Evolutionary conservation across 805 yeast genomes (phyloP).

Genomic region (Saccharomycopsis malanga): DNA sequence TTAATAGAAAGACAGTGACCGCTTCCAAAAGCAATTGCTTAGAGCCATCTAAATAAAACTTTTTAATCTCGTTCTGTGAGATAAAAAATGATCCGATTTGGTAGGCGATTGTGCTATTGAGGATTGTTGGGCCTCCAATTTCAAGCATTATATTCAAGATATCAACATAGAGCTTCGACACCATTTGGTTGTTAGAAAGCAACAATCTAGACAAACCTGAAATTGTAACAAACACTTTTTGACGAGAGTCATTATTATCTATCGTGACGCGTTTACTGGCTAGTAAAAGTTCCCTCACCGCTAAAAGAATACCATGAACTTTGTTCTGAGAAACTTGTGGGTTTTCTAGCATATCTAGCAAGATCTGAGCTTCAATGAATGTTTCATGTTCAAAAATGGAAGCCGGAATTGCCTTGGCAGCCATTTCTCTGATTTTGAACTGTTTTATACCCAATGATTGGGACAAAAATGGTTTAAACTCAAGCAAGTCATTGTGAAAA

Average conservation of each 20-base stretch:
- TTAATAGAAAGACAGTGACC: constrained; percentile 29
- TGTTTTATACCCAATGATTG: constrained; percentile 42
- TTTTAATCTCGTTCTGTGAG: neutral
- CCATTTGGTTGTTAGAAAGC: constrained; percentile 26
- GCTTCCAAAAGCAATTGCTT: constrained; percentile 40
- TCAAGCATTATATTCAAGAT: constrained; percentile 23
- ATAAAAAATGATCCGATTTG: constrained; percentile 3
- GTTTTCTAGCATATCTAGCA: constrained; percentile 23
- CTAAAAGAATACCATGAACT: constrained; percentile 55
- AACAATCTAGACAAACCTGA: constrained; percentile 13
- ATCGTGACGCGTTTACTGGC: neutral
- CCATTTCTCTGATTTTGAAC: constrained; percentile 88
- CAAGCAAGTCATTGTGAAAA: constrained; percentile 40
- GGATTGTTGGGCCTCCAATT: constrained; percentile 2
- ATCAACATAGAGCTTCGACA: constrained; percentile 32
- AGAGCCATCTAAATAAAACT: constrained; percentile 38
- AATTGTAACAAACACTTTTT: constrained; percentile 10
- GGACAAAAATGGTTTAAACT: constrained; percentile 43
- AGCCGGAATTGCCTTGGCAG: constrained; percentile 62
- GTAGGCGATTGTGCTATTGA: neutral
- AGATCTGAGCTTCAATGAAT: constrained; percentile 26
- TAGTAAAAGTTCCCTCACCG: constrained; percentile 34
- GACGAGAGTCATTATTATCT: neutral
- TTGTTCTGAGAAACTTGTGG: constrained; percentile 31
- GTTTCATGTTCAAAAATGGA: constrained; percentile 32